Evolutionary conservation across 768 basidiomycete species (phyloP), one percentile per base, ranked within the genome.

Genomic region (Mycena capillaripes): DNA sequence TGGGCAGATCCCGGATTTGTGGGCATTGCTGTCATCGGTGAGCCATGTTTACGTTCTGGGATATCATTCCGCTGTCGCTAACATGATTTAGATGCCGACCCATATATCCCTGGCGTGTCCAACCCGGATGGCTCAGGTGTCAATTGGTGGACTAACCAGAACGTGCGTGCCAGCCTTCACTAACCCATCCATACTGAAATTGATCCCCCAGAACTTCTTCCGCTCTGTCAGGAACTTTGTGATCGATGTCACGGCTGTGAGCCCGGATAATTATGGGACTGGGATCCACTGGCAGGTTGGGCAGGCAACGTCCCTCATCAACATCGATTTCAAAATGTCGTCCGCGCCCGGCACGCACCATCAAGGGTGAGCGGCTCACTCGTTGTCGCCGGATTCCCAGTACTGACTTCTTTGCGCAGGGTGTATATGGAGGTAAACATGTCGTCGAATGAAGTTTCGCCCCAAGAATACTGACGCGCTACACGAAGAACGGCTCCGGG

Each of bases 281-380:
- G 85, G 84, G 40, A 77, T 87, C 32, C 86, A 87, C 75, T 87
- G 86, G 86, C 86, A 87, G 73, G 86, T 86, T 53, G 83, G 86
- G 25, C 86, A 87, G 75, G 82, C 84, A 10, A 87, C 86, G 4
- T 83, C 82, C 9, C 76, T 87, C 40, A 78, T 81, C 70, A 85
- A 86, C 72, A 74, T 87, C 61, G 82, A 81, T 36, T 78, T 87
- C 67, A 60, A 83, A 34, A 82, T 85, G 82, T 81, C 79, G 57
- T 78, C 80, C 19, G 83, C 79, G 4, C 7, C 76, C 27, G 80
- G 81, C n/a, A 86, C 80, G 29, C 79, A 74, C 16, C 85, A 86
- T 50, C 81, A 82, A 74, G 84, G 84, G 63, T 70, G 29, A 3
- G 21, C 44, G 14, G 3, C 4, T 19, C 29, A n/a, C 27, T 27